Evolutionary conservation across 2,329 filamentous ascomycete species (phyloP).

Genomic region (Penicillium vulpinum): DNA sequence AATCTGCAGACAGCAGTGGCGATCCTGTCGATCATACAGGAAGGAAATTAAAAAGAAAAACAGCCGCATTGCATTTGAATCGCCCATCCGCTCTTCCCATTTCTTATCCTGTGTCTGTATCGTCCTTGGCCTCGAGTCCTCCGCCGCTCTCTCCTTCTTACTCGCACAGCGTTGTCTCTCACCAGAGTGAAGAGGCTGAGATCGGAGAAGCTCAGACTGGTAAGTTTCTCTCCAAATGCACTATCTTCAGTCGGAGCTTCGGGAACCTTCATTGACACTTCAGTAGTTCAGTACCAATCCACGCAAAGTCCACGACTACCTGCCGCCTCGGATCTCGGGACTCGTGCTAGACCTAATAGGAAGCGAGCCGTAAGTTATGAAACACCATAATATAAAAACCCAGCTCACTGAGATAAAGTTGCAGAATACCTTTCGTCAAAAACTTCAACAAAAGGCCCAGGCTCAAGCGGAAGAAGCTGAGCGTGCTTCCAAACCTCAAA

Average conservation of each 20-base stretch:
- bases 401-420: slow-evolving; percentile 14
- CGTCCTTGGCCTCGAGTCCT: slow-evolving; percentile 35
- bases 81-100: slow-evolving; percentile 15
- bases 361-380: slow-evolving; percentile 28
- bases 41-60: slow-evolving; percentile 36
- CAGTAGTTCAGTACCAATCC: slow-evolving; percentile 2
- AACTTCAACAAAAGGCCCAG: slow-evolving; percentile 25
- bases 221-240: slow-evolving; percentile 10
- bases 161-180: slow-evolving; percentile 35
- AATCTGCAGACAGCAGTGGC: slow-evolving; percentile 23
- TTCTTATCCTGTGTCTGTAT: slow-evolving; percentile 28
- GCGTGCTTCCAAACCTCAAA: slow-evolving; percentile 13
- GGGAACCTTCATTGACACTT: slow-evolving; percentile 8
- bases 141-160: slow-evolving; percentile 41
- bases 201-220: slow-evolving; percentile 23
- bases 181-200: slow-evolving; percentile 32
- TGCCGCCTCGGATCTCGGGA: slow-evolving; percentile 22
- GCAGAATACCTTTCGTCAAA: slow-evolving; percentile 37
- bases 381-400: slow-evolving; percentile 15
- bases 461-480: slow-evolving; percentile 20
- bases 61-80: slow-evolving; percentile 35
- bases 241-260: background rate
- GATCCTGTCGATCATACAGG: slow-evolving; percentile 29
- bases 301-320: slow-evolving; percentile 19
- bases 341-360: slow-evolving; percentile 25